Evolutionary conservation across 805 yeast genomes (phyloP), one percentile per base, ranked within the genome.

Genomic region (Ogataea zsoltii): DNA sequence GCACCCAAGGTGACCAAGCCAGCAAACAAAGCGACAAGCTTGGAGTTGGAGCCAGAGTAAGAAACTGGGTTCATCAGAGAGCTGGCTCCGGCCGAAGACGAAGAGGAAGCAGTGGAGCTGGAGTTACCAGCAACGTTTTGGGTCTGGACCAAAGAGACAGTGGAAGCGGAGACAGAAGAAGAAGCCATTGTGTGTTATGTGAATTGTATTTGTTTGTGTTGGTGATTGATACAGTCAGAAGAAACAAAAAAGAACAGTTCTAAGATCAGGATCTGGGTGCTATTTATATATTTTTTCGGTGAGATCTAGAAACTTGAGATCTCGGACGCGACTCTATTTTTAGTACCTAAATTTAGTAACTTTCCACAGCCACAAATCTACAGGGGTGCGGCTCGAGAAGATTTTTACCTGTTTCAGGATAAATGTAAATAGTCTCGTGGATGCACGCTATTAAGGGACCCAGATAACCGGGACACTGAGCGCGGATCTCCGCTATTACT

Each of bases 31-130:
- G 57, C 52, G 19, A 58, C 58, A 30, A 61, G 46, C 54, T 63
- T 63, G 40, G 61, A 41, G 56, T 58, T 56, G 21, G 66, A 59
- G 35, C 63, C 63, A 37, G 61, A 41, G 60, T 58, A 62, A 42
- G 54, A 33, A 35, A 57, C 38, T 46, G 59, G 59, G 41, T 51
- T 43, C 29, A 38, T 14, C 30, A 57, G 41, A 13, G 53, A 29
- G 40, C 51, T 57, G 42, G 59, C 66, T 50, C 53, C 62, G 33
- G 55, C 61, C 17, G 57, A 37, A 2, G 61, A 45, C 26, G 57
- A 17, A 13, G 61, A 44, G 9, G 58, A 43, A 34, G 57, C 28
- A 13, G 56, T 31, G 13, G 59, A 18, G 26, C 33, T 25, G 15
- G 29, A 18, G 39, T 32, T 38, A 18, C 51, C 50, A 45, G 53